phyloP scores from a whole-genome alignment of 495 filamentous ascomycete genomes.

The Aspergillus nanangensis region DNA sequence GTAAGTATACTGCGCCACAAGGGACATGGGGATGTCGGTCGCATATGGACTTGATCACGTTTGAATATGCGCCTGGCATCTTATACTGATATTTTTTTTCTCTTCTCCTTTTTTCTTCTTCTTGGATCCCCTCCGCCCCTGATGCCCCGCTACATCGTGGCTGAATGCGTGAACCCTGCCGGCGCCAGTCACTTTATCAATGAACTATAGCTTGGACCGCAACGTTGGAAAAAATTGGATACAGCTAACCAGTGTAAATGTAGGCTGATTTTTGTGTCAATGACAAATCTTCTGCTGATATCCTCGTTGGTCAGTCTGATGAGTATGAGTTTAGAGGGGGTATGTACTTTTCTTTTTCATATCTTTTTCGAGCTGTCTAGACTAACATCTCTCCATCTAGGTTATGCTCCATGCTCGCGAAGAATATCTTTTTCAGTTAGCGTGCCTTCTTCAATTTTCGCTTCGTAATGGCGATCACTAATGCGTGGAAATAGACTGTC shows the following conservation, averaged over 20 bases:
- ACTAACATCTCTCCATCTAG: slow-evolving; percentile 29
- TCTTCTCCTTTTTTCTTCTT: slow-evolving; percentile 4
- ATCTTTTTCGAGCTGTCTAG: not conserved
- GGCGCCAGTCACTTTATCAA: not conserved
- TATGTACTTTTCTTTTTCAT: slow-evolving; percentile 40
- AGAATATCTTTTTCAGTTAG: slow-evolving; percentile 82
- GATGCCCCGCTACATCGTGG: not conserved
- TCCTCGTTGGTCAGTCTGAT: slow-evolving; percentile 89
- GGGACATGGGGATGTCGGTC: slow-evolving; percentile 15
- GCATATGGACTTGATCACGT: slow-evolving; percentile 37
- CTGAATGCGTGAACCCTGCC: not conserved
- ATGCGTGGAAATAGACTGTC: slow-evolving; percentile 32
- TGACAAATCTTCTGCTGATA: slow-evolving; percentile 88
- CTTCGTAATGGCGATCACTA: slow-evolving; percentile 9
- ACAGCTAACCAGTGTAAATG: slow-evolving; percentile 12
- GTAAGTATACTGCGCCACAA: slow-evolving; percentile 35
- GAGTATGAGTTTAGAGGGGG: slow-evolving; percentile 82
- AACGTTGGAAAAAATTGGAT: slow-evolving; percentile 2
- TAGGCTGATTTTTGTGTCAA: slow-evolving; percentile 70
- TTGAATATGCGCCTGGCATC: slow-evolving; percentile 11
- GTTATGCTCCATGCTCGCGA: slow-evolving; percentile 59
- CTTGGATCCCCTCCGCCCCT: not conserved
- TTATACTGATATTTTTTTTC: slow-evolving; percentile 1
- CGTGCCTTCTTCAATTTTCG: not conserved
- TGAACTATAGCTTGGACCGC: not conserved